phyloP scores from a whole-genome alignment of 2,329 filamentous ascomycete species.

The Paecilomyces niveus region DNA sequence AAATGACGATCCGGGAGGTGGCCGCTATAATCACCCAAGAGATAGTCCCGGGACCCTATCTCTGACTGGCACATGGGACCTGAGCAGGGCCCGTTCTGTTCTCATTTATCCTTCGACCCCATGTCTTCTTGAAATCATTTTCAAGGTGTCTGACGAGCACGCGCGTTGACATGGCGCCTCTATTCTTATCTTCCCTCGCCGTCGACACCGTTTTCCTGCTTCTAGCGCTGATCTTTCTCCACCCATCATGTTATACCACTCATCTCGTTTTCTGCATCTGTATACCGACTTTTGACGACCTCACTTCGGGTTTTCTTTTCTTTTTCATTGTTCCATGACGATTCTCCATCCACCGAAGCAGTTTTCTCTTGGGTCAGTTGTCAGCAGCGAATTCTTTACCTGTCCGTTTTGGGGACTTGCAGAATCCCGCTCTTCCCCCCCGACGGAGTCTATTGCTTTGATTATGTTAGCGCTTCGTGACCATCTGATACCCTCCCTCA shows the following conservation, averaged over 20 bases:
- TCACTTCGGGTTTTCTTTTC: background rate
- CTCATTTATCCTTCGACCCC: background rate
- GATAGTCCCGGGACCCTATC: background rate
- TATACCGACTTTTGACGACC: slow-evolving; percentile 7
- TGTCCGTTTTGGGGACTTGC: background rate
- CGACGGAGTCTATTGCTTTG: background rate
- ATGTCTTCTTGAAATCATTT: background rate
- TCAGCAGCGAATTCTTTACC: background rate
- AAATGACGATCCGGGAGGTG: slow-evolving; percentile 10
- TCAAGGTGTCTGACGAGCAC: background rate
- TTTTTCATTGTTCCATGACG: slow-evolving; percentile 1
- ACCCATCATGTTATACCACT: slow-evolving; percentile 1
- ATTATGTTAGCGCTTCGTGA: background rate
- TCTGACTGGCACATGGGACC: background rate
- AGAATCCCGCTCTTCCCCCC: background rate
- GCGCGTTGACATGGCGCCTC: background rate
- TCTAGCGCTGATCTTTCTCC: background rate
- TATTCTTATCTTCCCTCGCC: background rate
- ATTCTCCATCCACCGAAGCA: background rate
- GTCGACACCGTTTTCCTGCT: background rate
- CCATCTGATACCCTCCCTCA: background rate
- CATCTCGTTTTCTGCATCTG: slow-evolving; percentile 3
- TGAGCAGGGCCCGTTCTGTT: background rate
- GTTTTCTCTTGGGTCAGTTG: background rate
- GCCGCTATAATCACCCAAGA: slow-evolving; percentile 14